Evolutionary conservation across 768 basidiomycete species (phyloP).

Genomic region (Tulasnella sp.): DNA sequence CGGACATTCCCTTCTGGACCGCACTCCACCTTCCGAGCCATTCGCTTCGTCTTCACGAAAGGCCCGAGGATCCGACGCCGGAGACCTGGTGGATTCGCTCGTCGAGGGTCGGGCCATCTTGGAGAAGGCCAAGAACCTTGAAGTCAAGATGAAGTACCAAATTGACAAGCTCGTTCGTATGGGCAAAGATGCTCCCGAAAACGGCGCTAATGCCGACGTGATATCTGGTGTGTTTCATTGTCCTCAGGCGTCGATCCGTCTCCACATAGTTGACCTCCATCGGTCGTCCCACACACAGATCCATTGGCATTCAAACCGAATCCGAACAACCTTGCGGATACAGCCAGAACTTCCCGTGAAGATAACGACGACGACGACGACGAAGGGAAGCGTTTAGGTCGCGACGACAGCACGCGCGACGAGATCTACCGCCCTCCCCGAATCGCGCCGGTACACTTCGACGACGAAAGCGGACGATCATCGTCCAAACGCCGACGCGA

Average conservation of each 20-base stretch:
- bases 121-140: conserved; percentile 79
- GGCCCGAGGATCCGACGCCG: conserved; percentile 44
- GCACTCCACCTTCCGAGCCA: conserved; percentile 36
- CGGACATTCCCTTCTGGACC: conserved; percentile 48
- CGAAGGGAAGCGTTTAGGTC: conserved; percentile 18
- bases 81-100: conserved; percentile 70
- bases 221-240: conserved; percentile 44
- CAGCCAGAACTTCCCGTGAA: conserved; percentile 7
- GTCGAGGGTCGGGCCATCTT: conserved; percentile 71
- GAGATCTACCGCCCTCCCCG: conserved; percentile 77
- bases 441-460: conserved; percentile 82
- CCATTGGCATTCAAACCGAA: conserved; percentile 90
- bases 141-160: conserved; percentile 84
- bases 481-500: conserved; percentile 32
- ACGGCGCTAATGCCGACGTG: conserved; percentile 26
- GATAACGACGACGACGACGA: too few relatives aligned
- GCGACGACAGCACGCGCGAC: conserved; percentile 24
- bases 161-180: conserved; percentile 85
- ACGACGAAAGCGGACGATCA: conserved; percentile 37
- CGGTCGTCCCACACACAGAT: conserved; percentile 39
- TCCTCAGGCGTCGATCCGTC: background rate
- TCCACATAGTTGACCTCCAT: background rate
- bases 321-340: conserved; percentile 53
- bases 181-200: conserved; percentile 43
- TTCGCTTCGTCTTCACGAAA: conserved; percentile 45